Evolutionary conservation across 306 rosid species (phyloP), one percentile per base, ranked within the genome.

Genomic region (Casuarina cunninghamiana): DNA sequence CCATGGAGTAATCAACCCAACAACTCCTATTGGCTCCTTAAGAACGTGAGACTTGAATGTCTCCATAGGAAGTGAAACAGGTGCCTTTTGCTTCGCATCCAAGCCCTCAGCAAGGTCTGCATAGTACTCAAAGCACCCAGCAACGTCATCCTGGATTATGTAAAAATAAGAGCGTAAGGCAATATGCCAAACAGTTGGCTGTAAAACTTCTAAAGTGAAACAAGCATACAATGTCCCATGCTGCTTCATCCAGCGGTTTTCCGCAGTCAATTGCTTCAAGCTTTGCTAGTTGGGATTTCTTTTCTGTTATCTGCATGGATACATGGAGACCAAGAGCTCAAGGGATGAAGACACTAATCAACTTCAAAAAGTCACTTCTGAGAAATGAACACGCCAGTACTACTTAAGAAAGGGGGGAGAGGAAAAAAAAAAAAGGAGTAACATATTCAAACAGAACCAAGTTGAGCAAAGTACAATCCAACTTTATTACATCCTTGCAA

Each of bases 91-190:
- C 83, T 90, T 87, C 2, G 85, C 84, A 79, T 93, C 99, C 88
- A 95, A 84, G 53, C 93, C 91, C 79, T 95, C 99, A 19, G 99
- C 99, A 51, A 95, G 97, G 68, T 91, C 99, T 19, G 99, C 99
- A 53, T 93, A 95, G 85, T 87, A 95, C 54, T 95, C 97, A 54
- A 95, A 95, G 78, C 99, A 95, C 80, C 97, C 99, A 21, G 97
- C 93, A 83, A 95, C 99, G 83, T 95, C 99, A 65, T 95, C 99
- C 99, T 93, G 86, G 76, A 86, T 50, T 21, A 78, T 48, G 78
- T 13, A 37, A 35, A 48, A 10, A 57, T 7, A 73, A 38, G 39
- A 11, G 62, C 72, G 69, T 73, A 72, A 68, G 62, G 32, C 54
- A 55, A 65, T 55, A 45, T 1, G 12, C 81, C 76, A 2, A 54